Evolutionary conservation across 2,329 filamentous ascomycete genomes (phyloP).

Genomic region (Cyclaneusma minus): DNA sequence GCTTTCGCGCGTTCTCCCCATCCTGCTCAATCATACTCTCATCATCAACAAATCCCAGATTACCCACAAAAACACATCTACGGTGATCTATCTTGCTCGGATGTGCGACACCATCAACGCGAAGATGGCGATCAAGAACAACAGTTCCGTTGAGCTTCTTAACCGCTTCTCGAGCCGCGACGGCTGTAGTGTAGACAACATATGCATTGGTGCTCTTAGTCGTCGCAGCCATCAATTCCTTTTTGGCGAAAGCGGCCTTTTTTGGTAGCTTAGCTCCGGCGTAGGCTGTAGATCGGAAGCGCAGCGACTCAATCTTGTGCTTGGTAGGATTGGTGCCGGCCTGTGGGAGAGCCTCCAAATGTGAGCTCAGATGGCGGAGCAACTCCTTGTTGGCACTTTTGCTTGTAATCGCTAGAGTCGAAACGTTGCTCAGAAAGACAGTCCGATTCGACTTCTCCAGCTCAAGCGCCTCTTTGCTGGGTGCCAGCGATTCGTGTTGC

Average conservation of each 20-base stretch:
- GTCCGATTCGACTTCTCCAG: slow-evolving; percentile 79
- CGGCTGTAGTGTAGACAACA: slow-evolving; percentile 64
- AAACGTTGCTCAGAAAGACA: slow-evolving; percentile 86
- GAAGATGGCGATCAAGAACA: slow-evolving; percentile 73
- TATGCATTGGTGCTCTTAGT: slow-evolving; percentile 92
- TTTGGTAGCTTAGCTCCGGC: slow-evolving; percentile 65
- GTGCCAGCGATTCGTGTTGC: slow-evolving; percentile 38
- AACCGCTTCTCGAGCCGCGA: slow-evolving; percentile 63
- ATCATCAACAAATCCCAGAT: slow-evolving; percentile 90
- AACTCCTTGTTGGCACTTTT: slow-evolving; percentile 69
- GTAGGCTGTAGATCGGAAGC: slow-evolving; percentile 89
- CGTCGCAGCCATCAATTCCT: slow-evolving; percentile 78
- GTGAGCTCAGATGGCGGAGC: slow-evolving; percentile 61
- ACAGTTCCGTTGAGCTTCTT: slow-evolving; percentile 68
- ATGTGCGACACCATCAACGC: slow-evolving; percentile 83
- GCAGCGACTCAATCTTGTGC: slow-evolving; percentile 75
- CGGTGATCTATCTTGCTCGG: slow-evolving; percentile 70
- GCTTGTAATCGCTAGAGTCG: slow-evolving; percentile 64
- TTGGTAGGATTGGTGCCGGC: slow-evolving; percentile 28
- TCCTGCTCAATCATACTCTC: slow-evolving; percentile 57
- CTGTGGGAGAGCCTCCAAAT: slow-evolving; percentile 38
- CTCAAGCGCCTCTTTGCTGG: slow-evolving; percentile 40
- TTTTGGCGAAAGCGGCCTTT: slow-evolving; percentile 85
- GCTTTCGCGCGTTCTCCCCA: slow-evolving; percentile 55
- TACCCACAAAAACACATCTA: slow-evolving; percentile 90